Evolutionary conservation across 176 grass and related monocot species (phyloP).

Genomic region (Pharus latifolius): DNA sequence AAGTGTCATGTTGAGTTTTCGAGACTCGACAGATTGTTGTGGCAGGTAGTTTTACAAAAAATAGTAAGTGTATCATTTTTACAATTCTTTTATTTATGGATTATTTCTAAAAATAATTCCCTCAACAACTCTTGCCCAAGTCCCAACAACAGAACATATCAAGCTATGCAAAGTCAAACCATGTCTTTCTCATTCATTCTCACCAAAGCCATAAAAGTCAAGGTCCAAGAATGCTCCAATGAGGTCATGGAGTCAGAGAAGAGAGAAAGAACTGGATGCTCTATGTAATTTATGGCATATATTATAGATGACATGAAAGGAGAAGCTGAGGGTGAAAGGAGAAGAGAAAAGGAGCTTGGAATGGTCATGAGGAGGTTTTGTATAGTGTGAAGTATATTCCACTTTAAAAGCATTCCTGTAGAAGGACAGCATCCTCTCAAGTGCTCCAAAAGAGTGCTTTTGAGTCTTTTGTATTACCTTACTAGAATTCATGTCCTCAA

Average conservation of each 20-base stretch:
- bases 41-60: too few species aligned
- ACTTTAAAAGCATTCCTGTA: neutral
- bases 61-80: too few species aligned
- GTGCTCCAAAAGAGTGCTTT: constrained; percentile 30
- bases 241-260: neutral
- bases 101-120: too few species aligned
- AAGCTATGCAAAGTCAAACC: constrained; percentile 11
- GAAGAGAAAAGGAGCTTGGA: neutral
- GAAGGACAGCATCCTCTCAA: constrained; percentile 23
- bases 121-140: neutral
- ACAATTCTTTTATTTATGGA: too few species aligned
- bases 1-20: too few species aligned
- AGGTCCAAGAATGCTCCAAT: neutral
- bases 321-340: neutral
- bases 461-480: constrained; percentile 17
- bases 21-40: too few species aligned
- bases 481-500: neutral
- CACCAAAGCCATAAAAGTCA: constrained; percentile 13
- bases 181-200: constrained; percentile 19
- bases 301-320: neutral
- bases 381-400: too few species aligned
- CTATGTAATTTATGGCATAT: neutral
- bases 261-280: neutral
- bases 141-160: constrained; percentile 7
- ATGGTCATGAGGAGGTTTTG: too few species aligned